Evolutionary conservation across 805 yeast species (phyloP), one percentile per base, ranked within the genome.

Genomic region (Candida endomychidarum): DNA sequence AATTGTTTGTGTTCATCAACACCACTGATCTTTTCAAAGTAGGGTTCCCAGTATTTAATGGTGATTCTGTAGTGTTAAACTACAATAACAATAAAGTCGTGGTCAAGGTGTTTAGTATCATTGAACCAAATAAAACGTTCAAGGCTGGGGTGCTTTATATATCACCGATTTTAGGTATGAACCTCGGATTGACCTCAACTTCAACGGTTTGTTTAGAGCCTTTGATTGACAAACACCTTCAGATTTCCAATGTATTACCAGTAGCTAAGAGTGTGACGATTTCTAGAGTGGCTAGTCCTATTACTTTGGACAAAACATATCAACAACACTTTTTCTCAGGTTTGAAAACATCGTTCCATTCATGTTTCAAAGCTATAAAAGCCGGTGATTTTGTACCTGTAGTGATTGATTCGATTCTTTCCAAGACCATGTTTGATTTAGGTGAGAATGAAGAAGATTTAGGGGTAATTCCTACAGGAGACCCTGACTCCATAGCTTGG

Each of bases 401-500:
- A 2, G 75, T 86, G 0, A 74, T 91, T 29, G 96, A 91, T 56
- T 70, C 87, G 0, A 54, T 77, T 2, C 56, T 85, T 17, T 81
- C 95, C 0, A 72, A 72, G 46, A 70, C 86, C 1, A 53, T 83
- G 49, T 73, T 70, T 48, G 65, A 62, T 16, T 60, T 68, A 4
- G 39, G 28, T 11, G 37, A 37, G 9, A 31, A 17, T 19, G 68
- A 56, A 48, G 60, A 57, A 1, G 55, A 44, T 2, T 51, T 42
- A 9, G 48, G 48, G 4, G 63, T 70, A 3, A 61, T 77, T 2
- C 88, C 89, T 0, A 60, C 65, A 2, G 87, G 86, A 0, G 70
- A 70, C 16, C 80, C 86, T 1, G 87, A 89, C 55, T 67, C 78
- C 0, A 74, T 90, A 14, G 95, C 89, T 0, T 91, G 96, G 96